Evolutionary conservation across 371 early-diverging fungal genomes (phyloP), one percentile per base, ranked within the genome.

Genomic region (Circinella minor): DNA sequence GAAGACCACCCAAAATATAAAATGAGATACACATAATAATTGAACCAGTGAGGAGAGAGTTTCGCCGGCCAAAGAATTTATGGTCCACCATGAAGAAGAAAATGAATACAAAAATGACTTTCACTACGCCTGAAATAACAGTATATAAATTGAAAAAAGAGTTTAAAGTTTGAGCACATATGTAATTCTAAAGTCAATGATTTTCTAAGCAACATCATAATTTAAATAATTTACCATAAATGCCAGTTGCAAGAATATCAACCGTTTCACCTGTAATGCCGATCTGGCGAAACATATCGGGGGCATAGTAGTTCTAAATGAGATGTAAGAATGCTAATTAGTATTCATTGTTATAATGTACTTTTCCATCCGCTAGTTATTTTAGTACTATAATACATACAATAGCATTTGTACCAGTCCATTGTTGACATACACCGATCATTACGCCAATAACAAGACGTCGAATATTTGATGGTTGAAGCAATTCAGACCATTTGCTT

Each of bases 331-430:
- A 11, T 43, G 43, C 6, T 43, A 43, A 43, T 27, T 27, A 27
- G 27, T 27, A 27, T 1, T 27, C 2, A 27, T 27, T 27, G 2
- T 1, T 27, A 27, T 27, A 27, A 2, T 27, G 27, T 27, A 61
- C 1, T 6, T 36, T 8, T 63, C 3, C 47, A 10, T 18, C 37
- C 3, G 7, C 55, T 20, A n/a, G 15, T n/a, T 6, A n/a, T 36
- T 18, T 43, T 38, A 8, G 36, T 5, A 10, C n/a, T 20, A 37
- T 14, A 74, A 37, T 14, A 74, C 78, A 74, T 77, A 82, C 82
- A 68, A 90, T 86, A 54, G 87, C 86, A 74, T 89, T 89, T 70
- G 86, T 87, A 61, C 90, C 92, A 17, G 90, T 89, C 84, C 88
- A 85, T 76, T 91, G 92, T 70, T 90, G 90, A 69, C 88, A 87